Percentiles rank a stretch among this genome's conserved stretches.
Conservation (phyloP, 2,329 filamentous ascomycete genomes). For the Cladosporium sp. region DNA sequence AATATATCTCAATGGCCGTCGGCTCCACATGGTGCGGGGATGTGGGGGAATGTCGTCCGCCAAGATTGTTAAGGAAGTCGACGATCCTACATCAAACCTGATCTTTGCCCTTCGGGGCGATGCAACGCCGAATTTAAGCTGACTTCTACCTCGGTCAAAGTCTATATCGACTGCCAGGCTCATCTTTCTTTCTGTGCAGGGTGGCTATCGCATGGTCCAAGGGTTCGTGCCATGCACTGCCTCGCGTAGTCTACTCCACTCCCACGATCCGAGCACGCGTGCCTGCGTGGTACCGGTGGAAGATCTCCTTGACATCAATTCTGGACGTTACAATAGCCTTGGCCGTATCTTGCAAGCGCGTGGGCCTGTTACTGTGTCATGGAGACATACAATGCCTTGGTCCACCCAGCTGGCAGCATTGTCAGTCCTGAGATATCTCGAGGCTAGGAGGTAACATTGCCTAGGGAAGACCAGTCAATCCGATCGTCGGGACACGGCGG, state of each 20-base stretch:
- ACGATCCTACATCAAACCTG: neutral
- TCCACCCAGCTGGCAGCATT: too few species aligned
- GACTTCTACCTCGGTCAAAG: slow-evolving; percentile 6
- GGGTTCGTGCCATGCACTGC: neutral
- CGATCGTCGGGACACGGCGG: too few species aligned
- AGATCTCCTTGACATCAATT: too few species aligned
- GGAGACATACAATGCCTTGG: too few species aligned
- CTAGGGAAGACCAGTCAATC: too few species aligned
- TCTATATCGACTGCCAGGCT: neutral
- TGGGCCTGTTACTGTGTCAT: too few species aligned
- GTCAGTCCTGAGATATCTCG: too few species aligned
- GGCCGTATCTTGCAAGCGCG: too few species aligned
- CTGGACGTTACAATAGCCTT: too few species aligned
- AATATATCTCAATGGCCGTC: slow-evolving; percentile 8
- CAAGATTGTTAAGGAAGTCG: neutral
- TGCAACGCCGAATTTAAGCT: slow-evolving; percentile 9
- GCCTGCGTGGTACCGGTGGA: too few species aligned
- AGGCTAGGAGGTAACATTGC: too few species aligned
- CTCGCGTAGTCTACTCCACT: neutral
- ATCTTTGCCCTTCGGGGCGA: neutral
- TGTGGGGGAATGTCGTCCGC: slow-evolving; percentile 2
- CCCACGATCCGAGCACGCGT: too few species aligned
- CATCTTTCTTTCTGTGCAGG: neutral
- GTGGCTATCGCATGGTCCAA: neutral
- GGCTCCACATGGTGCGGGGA: slow-evolving; percentile 12